phyloP scores from a whole-genome alignment of 1,284 basidiomycete genomes.

The Pseudozyma flocculosa region DNA sequence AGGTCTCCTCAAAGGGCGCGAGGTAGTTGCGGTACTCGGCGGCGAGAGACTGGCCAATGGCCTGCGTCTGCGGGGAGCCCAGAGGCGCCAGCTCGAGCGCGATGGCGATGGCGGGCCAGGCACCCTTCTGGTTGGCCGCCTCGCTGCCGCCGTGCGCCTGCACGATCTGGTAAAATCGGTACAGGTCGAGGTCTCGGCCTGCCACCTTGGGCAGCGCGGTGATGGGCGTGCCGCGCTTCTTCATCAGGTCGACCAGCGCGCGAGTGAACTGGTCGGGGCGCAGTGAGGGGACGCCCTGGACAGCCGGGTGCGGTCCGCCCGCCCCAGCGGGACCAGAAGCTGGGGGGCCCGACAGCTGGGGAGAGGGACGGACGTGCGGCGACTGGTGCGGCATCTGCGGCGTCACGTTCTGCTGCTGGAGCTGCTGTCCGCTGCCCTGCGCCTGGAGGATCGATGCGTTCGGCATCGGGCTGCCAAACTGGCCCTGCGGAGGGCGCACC shows the following conservation, averaged over 20 bases:
- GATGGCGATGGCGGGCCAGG: constrained; percentile 46
- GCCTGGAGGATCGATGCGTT: constrained; percentile 17
- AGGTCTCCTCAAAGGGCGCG: constrained; percentile 51
- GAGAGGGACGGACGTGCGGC: constrained; percentile 27
- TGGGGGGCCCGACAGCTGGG: constrained; percentile 13
- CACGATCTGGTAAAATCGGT: constrained; percentile 49
- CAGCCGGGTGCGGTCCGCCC: constrained; percentile 8
- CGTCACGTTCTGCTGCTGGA: not conserved
- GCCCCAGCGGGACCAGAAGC: too few species aligned
- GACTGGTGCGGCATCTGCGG: constrained; percentile 21
- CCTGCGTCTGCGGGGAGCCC: constrained; percentile 38
- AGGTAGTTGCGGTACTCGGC: constrained; percentile 45
- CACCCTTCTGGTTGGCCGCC: constrained; percentile 41
- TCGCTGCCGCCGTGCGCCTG: constrained; percentile 51
- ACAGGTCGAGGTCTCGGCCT: constrained; percentile 46
- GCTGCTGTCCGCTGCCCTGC: constrained; percentile 4
- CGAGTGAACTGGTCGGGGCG: constrained; percentile 52
- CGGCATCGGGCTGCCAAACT: constrained; percentile 33
- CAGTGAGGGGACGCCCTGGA: constrained; percentile 29
- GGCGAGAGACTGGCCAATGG: constrained; percentile 35
- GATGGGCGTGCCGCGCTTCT: constrained; percentile 45
- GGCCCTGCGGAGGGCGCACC: constrained; percentile 26
- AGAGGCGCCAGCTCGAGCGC: constrained; percentile 42
- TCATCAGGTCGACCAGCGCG: constrained; percentile 47
- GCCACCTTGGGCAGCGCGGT: constrained; percentile 39